These are phyloP conservation scores for Vicia sativa DNA, from an alignment of 306 rosid genomes.

Conservation along the genomic window DNA sequence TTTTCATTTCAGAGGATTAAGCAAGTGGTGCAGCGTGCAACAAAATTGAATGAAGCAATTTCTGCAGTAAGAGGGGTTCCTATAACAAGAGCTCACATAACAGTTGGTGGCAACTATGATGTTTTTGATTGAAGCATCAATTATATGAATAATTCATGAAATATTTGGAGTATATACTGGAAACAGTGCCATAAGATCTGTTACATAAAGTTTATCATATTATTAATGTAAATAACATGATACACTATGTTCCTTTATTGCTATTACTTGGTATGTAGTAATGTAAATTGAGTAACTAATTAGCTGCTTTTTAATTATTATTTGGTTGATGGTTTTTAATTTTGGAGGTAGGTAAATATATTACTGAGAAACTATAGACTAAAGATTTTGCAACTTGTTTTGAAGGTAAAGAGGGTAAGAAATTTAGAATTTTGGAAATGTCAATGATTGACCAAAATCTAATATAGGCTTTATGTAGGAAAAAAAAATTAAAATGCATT, in stretches of 20 bases:
- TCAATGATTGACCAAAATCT: background rate
- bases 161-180: background rate
- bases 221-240: slow-evolving; percentile 37
- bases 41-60: slow-evolving; percentile 66
- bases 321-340: slow-evolving; percentile 4
- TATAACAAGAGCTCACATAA: slow-evolving; percentile 65
- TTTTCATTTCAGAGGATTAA: slow-evolving; percentile 64
- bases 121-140: slow-evolving; percentile 43
- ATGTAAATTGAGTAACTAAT: slow-evolving; percentile 17
- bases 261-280: slow-evolving; percentile 19
- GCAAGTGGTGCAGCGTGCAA: slow-evolving; percentile 63
- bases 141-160: background rate
- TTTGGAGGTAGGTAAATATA: background rate
- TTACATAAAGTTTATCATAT: slow-evolving; percentile 15
- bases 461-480: background rate
- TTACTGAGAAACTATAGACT: background rate
- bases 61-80: slow-evolving; percentile 66
- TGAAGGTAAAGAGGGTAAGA: too few relatives aligned
- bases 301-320: background rate
- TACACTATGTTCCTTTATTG: slow-evolving; percentile 16
- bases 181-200: slow-evolving; percentile 2
- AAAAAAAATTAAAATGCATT: too few relatives aligned
- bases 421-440: background rate
- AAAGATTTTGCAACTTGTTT: too few relatives aligned
- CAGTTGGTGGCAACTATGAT: slow-evolving; percentile 67